Conservation (phyloP, 1,284 basidiomycete species). For the Abortiporus biennis region DNA sequence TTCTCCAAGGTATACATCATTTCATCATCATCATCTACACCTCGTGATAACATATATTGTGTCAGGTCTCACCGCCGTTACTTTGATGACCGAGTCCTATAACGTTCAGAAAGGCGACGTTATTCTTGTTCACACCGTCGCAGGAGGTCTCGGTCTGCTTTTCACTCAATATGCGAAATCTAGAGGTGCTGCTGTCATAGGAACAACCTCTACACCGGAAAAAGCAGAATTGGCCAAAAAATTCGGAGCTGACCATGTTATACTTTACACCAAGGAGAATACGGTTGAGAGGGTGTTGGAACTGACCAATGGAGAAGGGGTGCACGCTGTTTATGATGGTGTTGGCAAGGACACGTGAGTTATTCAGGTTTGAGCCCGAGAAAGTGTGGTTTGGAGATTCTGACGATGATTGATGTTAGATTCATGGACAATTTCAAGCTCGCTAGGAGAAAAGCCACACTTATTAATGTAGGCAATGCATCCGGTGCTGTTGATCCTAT, state of each 20-base stretch:
- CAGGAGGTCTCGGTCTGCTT: constrained; percentile 69
- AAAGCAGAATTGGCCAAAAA: constrained; percentile 82
- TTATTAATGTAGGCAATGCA: constrained; percentile 91
- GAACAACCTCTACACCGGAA: constrained; percentile 82
- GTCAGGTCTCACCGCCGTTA: constrained; percentile 63
- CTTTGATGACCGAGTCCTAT: constrained; percentile 82
- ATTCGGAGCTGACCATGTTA: constrained; percentile 84
- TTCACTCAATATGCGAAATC: constrained; percentile 60
- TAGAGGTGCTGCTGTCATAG: constrained; percentile 86
- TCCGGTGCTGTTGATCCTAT: constrained; percentile 78
- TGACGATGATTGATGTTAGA: constrained; percentile 32
- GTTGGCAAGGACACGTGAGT: constrained; percentile 88
- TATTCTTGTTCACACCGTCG: constrained; percentile 84
- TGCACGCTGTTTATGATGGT: constrained; percentile 87
- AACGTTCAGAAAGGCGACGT: constrained; percentile 70
- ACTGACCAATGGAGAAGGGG: constrained; percentile 79
- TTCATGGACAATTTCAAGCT: constrained; percentile 83
- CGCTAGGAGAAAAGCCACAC: constrained; percentile 73
- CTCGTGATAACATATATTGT: background rate
- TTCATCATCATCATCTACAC: background rate
- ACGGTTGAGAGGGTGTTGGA: constrained; percentile 70
- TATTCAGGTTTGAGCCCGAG: background rate
- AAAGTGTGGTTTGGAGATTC: background rate
- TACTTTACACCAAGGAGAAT: constrained; percentile 73
- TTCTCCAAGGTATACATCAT: constrained; percentile 53